Conservation (phyloP, 2,329 filamentous ascomycete genomes). For the Ophiostoma montium region DNA sequence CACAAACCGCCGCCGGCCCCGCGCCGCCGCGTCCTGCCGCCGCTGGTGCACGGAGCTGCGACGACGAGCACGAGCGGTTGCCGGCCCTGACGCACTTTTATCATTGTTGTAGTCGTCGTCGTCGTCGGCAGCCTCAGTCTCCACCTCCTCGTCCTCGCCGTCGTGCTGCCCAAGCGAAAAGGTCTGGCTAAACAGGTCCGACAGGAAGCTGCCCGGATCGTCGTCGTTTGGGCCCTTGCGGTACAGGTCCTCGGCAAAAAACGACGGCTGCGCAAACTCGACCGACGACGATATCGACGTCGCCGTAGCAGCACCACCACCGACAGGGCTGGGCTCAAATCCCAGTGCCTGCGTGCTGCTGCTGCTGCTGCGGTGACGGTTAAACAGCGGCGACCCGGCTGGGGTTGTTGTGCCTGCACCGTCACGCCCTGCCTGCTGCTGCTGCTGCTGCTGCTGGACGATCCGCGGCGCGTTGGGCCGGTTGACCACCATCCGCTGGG, state of each 20-base stretch:
- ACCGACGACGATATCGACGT: constrained; percentile 4
- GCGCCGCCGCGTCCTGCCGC: too few species aligned
- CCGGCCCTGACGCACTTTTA: too few species aligned
- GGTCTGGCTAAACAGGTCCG: constrained; percentile 29
- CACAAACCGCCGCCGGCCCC: background rate
- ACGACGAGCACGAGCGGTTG: background rate
- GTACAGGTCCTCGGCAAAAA: constrained; percentile 34
- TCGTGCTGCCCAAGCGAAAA: constrained; percentile 24
- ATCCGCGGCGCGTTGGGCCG: constrained; percentile 43
- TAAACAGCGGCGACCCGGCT: background rate
- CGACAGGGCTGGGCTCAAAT: too few species aligned
- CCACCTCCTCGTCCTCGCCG: constrained; percentile 16
- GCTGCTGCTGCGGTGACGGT: too few species aligned
- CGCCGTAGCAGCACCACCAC: too few species aligned
- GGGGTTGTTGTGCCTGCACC: background rate
- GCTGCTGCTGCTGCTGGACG: background rate
- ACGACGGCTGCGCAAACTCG: constrained; percentile 35
- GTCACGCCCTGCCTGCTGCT: constrained; percentile 21
- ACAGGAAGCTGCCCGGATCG: constrained; percentile 29
- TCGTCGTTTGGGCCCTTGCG: constrained; percentile 14
- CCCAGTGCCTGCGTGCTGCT: background rate
- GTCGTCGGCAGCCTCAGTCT: background rate
- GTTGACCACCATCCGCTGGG: constrained; percentile 45
- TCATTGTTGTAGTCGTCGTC: background rate
- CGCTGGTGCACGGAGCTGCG: background rate